These are phyloP conservation scores for Populus davidiana DNA, from an alignment of 345 rosid species.

Conservation along the genomic window DNA sequence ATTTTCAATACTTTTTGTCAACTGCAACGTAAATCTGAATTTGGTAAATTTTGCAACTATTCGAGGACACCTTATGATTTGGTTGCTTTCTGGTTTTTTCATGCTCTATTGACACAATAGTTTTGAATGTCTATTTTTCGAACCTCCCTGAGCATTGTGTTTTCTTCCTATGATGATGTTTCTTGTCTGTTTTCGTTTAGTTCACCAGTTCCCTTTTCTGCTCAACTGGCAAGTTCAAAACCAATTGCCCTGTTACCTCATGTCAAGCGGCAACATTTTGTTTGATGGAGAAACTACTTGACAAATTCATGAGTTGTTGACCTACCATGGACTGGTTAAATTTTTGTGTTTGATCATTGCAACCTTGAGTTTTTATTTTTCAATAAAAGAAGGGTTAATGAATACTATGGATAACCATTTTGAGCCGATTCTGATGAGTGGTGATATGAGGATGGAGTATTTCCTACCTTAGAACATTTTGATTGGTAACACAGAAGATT, in stretches of 20 bases:
- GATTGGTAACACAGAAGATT: neutral
- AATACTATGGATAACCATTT: neutral
- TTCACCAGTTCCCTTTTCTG: neutral
- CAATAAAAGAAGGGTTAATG: neutral
- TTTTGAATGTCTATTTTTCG: too few species aligned
- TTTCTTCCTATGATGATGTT: neutral
- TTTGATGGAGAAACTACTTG: neutral
- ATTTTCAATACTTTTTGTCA: neutral
- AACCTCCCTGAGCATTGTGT: neutral
- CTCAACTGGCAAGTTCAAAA: neutral
- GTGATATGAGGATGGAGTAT: neutral
- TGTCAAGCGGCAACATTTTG: neutral
- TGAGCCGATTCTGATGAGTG: neutral
- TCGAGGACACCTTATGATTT: neutral
- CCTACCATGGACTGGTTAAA: neutral
- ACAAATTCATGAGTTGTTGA: neutral
- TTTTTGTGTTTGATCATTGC: neutral
- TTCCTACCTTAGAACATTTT: neutral
- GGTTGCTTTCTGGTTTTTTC: neutral
- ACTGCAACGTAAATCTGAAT: neutral
- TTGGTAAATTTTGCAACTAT: neutral
- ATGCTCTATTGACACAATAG: neutral
- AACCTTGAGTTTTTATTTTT: neutral
- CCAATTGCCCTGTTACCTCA: neutral
- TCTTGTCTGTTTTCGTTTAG: neutral